A percentile compares a stretch with the other conserved stretches of the same genome.
phyloP scores from a whole-genome alignment of 257 asterid species.

The Rubia yunnanensis region DNA sequence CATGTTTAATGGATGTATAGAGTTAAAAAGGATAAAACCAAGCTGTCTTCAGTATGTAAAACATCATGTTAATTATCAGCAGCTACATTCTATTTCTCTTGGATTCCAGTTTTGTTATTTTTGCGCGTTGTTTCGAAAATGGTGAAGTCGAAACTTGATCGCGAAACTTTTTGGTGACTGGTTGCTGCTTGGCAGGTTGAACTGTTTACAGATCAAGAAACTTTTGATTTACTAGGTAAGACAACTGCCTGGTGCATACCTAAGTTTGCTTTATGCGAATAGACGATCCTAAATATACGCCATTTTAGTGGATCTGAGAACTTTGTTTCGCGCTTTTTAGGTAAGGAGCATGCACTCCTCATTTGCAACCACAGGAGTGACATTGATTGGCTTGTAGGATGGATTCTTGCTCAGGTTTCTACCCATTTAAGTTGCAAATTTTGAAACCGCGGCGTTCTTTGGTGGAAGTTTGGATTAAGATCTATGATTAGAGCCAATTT shows the following conservation, averaged over 20 bases:
- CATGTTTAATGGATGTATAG: background rate
- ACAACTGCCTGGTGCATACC: background rate
- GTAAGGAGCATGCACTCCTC: slow-evolving; percentile 73
- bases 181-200: slow-evolving; percentile 44
- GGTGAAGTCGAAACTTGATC: background rate
- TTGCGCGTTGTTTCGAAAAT: background rate
- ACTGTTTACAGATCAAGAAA: slow-evolving; percentile 51
- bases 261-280: background rate
- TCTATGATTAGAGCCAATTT: background rate
- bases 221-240: slow-evolving; percentile 57
- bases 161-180: slow-evolving; percentile 2
- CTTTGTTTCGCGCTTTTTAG: slow-evolving; percentile 26
- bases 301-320: background rate
- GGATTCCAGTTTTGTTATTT: background rate
- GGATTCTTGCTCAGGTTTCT: slow-evolving; percentile 91
- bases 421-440: slow-evolving; percentile 5
- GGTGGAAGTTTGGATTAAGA: background rate
- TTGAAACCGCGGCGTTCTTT: background rate
- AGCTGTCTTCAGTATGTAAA: too few species aligned
- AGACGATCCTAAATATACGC: background rate
- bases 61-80: background rate
- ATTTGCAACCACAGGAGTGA: slow-evolving; percentile 93
- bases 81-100: background rate
- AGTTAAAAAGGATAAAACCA: background rate
- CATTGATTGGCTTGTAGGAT: slow-evolving; percentile 99